phyloP scores from a whole-genome alignment of 23 red algal genomes.

The Gracilaria domingensis region DNA sequence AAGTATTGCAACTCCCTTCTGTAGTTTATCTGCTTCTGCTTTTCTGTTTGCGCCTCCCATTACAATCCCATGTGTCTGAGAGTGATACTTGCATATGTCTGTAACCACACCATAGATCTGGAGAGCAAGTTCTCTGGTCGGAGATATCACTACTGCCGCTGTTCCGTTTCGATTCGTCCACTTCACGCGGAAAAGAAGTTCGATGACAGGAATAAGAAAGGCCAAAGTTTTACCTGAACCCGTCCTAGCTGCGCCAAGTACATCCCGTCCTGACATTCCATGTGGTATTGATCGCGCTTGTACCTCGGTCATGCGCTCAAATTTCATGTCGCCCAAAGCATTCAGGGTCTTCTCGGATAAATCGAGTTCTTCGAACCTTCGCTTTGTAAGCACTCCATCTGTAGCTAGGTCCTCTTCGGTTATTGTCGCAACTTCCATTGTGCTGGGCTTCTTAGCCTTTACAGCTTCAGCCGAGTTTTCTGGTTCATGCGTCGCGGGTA shows the following conservation, averaged over 20 bases:
- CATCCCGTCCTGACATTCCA: slow-evolving; percentile 90
- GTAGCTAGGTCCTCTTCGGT: slow-evolving; percentile 60
- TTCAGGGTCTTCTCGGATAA: slow-evolving; percentile 79
- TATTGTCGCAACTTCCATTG: slow-evolving; percentile 61
- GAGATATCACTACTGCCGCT: slow-evolving; percentile 91
- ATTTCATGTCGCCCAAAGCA: slow-evolving; percentile 83
- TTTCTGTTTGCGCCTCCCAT: slow-evolving; percentile 98
- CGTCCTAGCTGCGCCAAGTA: slow-evolving; percentile 93
- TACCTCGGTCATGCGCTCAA: slow-evolving; percentile 97
- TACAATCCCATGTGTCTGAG: slow-evolving; percentile 87
- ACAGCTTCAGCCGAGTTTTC: not conserved
- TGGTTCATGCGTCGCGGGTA: not conserved
- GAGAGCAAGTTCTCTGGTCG: slow-evolving; percentile 95
- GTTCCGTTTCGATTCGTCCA: slow-evolving; percentile 95
- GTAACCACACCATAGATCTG: slow-evolving; percentile 93
- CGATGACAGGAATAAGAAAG: slow-evolving; percentile 95
- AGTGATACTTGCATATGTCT: slow-evolving; percentile 89
- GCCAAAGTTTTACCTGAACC: slow-evolving; percentile 98
- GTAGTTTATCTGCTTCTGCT: slow-evolving; percentile 88
- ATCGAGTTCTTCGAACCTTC: slow-evolving; percentile 83
- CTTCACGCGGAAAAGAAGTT: slow-evolving; percentile 91
- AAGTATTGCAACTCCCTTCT: slow-evolving; percentile 83
- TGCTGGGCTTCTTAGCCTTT: slow-evolving; percentile 16
- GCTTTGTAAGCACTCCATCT: slow-evolving; percentile 81
- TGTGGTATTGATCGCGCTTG: slow-evolving; percentile 94